Conservation (phyloP, 371 early-diverging fungal species). For the Haplosporangium sp. region DNA sequence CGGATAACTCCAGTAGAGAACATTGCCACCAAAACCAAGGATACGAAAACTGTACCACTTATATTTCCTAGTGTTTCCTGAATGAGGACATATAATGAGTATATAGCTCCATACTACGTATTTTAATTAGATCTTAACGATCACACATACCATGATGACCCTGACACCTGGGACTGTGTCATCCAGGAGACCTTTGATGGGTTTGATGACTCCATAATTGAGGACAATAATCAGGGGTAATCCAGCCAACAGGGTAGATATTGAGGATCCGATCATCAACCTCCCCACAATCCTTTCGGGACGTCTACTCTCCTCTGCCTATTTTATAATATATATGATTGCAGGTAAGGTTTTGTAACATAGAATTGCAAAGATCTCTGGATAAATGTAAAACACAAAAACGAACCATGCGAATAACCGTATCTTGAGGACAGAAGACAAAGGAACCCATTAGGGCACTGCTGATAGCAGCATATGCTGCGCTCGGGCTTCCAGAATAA, state of each 20-base stretch:
- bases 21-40: constrained; percentile 27
- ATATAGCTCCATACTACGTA: not conserved
- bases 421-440: constrained; percentile 43
- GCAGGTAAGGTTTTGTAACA: too few relatives aligned
- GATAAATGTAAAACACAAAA: too few relatives aligned
- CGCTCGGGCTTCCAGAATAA: constrained; percentile 35
- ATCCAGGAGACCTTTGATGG: constrained; percentile 43
- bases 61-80: constrained; percentile 28
- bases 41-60: constrained; percentile 16
- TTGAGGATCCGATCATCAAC: constrained; percentile 17
- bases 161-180: constrained; percentile 30
- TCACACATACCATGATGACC: constrained; percentile 24
- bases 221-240: constrained; percentile 31
- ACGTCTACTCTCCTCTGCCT: constrained; percentile 40
- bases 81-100: not conserved
- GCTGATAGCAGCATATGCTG: constrained; percentile 35
- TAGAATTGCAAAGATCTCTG: too few relatives aligned
- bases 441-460: constrained; percentile 36
- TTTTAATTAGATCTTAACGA: not conserved
- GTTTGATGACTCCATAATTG: constrained; percentile 27
- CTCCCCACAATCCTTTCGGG: constrained; percentile 30
- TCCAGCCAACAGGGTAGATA: constrained; percentile 21
- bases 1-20: constrained; percentile 35
- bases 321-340: not conserved
- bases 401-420: constrained; percentile 38